Evolutionary conservation across 1,284 basidiomycete genomes (phyloP).

Genomic region (Dichomitus squalens): DNA sequence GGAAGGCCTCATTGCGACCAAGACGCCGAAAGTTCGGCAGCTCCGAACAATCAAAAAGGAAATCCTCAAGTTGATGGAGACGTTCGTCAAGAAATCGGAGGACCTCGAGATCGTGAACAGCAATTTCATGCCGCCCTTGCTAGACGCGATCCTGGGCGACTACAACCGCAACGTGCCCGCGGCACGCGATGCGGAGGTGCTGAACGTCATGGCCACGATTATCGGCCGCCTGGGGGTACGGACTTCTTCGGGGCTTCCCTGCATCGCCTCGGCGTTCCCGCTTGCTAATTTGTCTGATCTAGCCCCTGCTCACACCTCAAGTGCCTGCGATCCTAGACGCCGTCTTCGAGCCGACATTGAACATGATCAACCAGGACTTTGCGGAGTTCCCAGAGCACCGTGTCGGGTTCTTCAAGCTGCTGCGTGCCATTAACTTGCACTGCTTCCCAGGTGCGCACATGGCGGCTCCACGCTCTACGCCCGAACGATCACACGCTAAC

Average conservation of each 20-base stretch:
- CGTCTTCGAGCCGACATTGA: slow-evolving; percentile 96
- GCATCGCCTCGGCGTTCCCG: not conserved
- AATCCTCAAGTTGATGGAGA: slow-evolving; percentile 96
- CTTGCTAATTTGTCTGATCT: slow-evolving; percentile 1
- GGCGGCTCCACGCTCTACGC: not conserved
- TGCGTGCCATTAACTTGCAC: slow-evolving; percentile 90
- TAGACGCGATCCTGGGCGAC: slow-evolving; percentile 97
- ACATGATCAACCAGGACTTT: slow-evolving; percentile 99
- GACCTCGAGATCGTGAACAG: slow-evolving; percentile 91
- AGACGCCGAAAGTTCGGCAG: slow-evolving; percentile 95
- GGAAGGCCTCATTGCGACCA: slow-evolving; percentile 88
- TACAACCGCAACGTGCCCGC: slow-evolving; percentile 94
- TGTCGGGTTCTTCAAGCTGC: slow-evolving; percentile 95
- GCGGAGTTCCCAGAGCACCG: slow-evolving; percentile 98
- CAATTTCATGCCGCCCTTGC: slow-evolving; percentile 93
- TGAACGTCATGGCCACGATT: slow-evolving; percentile 99
- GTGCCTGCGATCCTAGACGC: slow-evolving; percentile 96
- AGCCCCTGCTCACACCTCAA: slow-evolving; percentile 90
- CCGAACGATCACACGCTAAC: slow-evolving; percentile 10
- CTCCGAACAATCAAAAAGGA: slow-evolving; percentile 99
- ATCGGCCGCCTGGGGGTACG: slow-evolving; percentile 84
- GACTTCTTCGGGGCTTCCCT: not conserved
- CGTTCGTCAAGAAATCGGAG: slow-evolving; percentile 96
- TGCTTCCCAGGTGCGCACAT: slow-evolving; percentile 86
- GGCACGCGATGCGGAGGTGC: slow-evolving; percentile 95